Evolutionary conservation across 176 grass and related monocot genomes (phyloP).

Genomic region (Puccinellia tenuiflora): DNA sequence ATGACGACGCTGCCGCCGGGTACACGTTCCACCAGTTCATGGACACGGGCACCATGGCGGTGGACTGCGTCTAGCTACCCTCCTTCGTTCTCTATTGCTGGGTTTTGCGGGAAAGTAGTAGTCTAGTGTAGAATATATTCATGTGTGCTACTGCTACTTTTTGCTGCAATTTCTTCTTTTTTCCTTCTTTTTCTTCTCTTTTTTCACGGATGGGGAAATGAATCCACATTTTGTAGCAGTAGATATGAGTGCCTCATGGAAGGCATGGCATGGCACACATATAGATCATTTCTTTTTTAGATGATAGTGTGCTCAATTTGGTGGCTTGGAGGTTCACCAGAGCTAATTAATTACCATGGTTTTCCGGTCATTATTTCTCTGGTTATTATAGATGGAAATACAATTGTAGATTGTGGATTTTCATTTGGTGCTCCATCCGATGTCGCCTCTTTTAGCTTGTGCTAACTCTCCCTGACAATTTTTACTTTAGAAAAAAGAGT

Average conservation of each 20-base stretch:
- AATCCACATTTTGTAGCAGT: constrained; percentile 32
- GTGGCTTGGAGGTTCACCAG: constrained; percentile 10
- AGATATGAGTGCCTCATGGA: constrained; percentile 19
- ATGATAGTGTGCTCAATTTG: neutral
- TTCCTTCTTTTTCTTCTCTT: neutral
- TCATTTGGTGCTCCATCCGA: constrained; percentile 7
- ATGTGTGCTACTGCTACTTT: neutral
- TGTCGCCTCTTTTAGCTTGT: constrained; percentile 11
- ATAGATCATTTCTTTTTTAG: neutral
- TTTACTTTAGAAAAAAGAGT: neutral
- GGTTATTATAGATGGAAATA: constrained; percentile 8
- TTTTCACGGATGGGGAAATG: neutral
- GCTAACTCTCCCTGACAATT: neutral
- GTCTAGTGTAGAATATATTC: neutral
- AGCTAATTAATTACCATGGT: constrained; percentile 16
- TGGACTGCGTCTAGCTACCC: constrained; percentile 38
- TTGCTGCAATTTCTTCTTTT: neutral
- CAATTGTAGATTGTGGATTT: constrained; percentile 13
- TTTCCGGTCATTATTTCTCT: neutral
- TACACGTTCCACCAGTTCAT: constrained; percentile 45
- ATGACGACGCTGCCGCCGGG: neutral
- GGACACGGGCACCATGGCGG: constrained; percentile 33
- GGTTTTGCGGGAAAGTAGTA: neutral
- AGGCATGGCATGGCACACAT: neutral
- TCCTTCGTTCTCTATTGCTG: neutral